Evolutionary conservation across 495 filamentous ascomycete species (phyloP), one percentile per base, ranked within the genome.

Genomic region (Aspergillus hancockii): DNA sequence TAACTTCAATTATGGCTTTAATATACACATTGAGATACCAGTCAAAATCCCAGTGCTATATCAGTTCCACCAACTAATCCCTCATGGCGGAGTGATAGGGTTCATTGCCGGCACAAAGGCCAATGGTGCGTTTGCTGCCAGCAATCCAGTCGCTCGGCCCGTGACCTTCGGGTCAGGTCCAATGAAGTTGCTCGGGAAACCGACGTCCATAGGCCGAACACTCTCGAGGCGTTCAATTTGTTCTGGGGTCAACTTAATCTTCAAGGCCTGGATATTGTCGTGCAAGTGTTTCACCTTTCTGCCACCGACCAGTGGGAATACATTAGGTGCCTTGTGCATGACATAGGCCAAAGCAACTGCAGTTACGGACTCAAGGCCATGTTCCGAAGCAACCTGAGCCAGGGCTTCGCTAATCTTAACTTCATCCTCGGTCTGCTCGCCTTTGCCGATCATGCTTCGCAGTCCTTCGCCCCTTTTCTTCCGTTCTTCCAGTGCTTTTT

Each of bases 221-320:
- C 69, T 67, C 51, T 88, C 85, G 34, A 89, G 71, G 49, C 82
- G 71, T 38, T 78, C 68, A 25, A 88, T 75, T 51, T 89, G 80
- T 50, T 84, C 70, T 2, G 75, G 58, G 3, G 75, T 80, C 51
- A 88, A 65, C 12, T 67, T 67, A 28, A 88, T 70, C 0, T 56
- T 70, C 30, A 89, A 63, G 0, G 80, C 81, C 54, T 81, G 73
- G 59, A 88, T 84, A 55, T 87, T 89, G 41, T 77, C 78, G 54
- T 80, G 71, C 6, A 89, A 66, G 52, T 89, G 83, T 62, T 83
- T 79, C 38, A 87, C 66, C 66, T 83, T 88, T 13, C 83, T 63
- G 0, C 83, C 83, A 34, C 88, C 88, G 18, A 89, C 78, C 49
- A 92, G 85, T 4, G 88, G 88, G 69, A 90, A 90, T 31, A 90